Conservation (phyloP, 257 asterid species). For the Przewalskia tangutica region DNA sequence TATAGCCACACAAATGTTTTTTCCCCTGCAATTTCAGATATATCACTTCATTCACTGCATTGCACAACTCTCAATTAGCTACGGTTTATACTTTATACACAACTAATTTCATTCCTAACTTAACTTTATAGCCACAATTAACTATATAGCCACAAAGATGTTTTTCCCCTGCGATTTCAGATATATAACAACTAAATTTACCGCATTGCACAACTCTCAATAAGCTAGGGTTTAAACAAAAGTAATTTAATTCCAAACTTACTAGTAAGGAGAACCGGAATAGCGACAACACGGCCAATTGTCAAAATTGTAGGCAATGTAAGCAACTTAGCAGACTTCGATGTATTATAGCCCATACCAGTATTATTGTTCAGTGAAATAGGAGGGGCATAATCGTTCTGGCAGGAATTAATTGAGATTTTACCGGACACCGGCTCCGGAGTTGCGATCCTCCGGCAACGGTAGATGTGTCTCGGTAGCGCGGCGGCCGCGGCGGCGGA, state of each 20-base stretch:
- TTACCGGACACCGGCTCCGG: neutral
- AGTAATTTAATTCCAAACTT: constrained; percentile 9
- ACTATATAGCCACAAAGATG: too few species aligned
- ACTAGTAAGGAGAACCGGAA: constrained; percentile 75
- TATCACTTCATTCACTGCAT: too few species aligned
- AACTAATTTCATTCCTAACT: too few species aligned
- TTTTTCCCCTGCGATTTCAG: too few species aligned
- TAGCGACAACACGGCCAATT: constrained; percentile 82
- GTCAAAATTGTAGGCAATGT: constrained; percentile 94
- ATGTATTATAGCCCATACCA: constrained; percentile 43
- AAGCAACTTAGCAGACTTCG: constrained; percentile 47
- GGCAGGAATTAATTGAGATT: constrained; percentile 12
- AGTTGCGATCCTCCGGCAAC: constrained; percentile 24
- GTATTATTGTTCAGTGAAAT: constrained; percentile 4
- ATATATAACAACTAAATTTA: neutral
- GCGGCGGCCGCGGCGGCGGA: constrained; percentile 18
- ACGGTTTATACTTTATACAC: too few species aligned
- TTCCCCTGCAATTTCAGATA: too few species aligned
- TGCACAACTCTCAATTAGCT: too few species aligned
- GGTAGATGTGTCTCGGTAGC: constrained; percentile 7
- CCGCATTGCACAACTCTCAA: neutral
- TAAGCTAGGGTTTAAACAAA: neutral
- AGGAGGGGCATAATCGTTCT: neutral
- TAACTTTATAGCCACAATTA: too few species aligned
- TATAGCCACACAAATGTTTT: too few species aligned